These are phyloP conservation scores for Neofusicoccum umdonicola DNA, from an alignment of 2,329 filamentous ascomycete species.

Conservation along the genomic window DNA sequence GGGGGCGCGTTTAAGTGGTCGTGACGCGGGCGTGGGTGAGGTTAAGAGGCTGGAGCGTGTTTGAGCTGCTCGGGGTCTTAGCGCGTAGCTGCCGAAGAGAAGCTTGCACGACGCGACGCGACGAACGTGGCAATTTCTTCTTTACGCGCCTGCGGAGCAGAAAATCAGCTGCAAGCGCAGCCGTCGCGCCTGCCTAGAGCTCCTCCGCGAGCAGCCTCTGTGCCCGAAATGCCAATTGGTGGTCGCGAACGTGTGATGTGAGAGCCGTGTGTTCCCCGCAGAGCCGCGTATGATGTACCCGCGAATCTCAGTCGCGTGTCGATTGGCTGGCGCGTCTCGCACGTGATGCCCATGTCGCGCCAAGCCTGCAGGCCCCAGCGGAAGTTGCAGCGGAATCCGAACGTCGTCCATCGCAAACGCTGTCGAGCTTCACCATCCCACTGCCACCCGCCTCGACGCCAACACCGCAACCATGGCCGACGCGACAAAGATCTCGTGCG, in stretches of 20 bases:
- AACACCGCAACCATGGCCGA: conserved; percentile 27
- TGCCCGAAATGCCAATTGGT: not conserved
- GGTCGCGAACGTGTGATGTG: not conserved
- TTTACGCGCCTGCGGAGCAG: not conserved
- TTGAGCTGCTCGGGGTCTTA: conserved; percentile 1
- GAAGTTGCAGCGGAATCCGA: not conserved
- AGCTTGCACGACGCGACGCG: not conserved
- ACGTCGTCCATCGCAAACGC: conserved; percentile 15
- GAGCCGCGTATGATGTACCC: conserved; percentile 2
- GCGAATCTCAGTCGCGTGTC: not conserved
- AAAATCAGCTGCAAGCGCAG: not conserved
- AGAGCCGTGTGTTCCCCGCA: not conserved
- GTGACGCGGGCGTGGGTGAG: conserved; percentile 5
- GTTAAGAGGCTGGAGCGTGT: conserved; percentile 11
- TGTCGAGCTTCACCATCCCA: not conserved
- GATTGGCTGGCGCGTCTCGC: not conserved
- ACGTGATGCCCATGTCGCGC: not conserved
- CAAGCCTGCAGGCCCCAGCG: not conserved
- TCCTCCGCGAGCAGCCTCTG: not conserved
- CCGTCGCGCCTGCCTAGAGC: not conserved
- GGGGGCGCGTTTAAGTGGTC: conserved; percentile 9
- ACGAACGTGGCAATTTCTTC: not conserved
- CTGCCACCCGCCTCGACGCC: not conserved
- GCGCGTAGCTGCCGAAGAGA: conserved; percentile 5
- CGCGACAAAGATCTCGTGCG: conserved; percentile 44